Conservation (phyloP, 2,329 filamentous ascomycete species). For the Paecilomyces fulvus region DNA sequence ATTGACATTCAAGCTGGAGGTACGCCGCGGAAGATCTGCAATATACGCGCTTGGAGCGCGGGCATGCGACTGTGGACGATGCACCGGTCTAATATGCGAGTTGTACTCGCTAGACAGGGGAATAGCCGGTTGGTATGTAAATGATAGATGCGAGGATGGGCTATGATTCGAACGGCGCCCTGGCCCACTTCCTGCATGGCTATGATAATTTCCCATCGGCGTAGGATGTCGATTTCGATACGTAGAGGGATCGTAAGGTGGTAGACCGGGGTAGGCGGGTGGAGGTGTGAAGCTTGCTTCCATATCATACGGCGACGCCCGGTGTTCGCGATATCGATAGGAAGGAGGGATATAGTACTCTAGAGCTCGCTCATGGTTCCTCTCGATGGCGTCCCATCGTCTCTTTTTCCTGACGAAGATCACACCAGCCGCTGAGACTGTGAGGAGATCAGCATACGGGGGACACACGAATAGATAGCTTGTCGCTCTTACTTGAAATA, state of each 20-base stretch:
- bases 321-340: not conserved
- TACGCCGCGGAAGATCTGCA: not conserved
- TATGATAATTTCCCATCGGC: not conserved
- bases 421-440: conserved; percentile 10
- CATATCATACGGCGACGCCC: not conserved
- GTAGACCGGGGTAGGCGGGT: not conserved
- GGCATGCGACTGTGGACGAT: not conserved
- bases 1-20: not conserved
- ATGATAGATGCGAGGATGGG: not conserved
- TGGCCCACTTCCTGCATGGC: not conserved
- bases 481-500: conserved; percentile 15
- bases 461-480: not conserved
- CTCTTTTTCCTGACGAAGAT: not conserved
- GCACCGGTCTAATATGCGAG: not conserved
- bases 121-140: not conserved
- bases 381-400: not conserved
- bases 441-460: conserved; percentile 1
- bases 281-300: not conserved
- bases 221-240: not conserved
- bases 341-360: not conserved
- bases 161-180: not conserved
- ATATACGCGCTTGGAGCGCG: not conserved
- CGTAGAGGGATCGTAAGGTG: not conserved
- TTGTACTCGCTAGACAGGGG: not conserved
- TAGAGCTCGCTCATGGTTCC: not conserved